phyloP scores from a whole-genome alignment of 257 asterid species.

The Solanum pinnatisectum region DNA sequence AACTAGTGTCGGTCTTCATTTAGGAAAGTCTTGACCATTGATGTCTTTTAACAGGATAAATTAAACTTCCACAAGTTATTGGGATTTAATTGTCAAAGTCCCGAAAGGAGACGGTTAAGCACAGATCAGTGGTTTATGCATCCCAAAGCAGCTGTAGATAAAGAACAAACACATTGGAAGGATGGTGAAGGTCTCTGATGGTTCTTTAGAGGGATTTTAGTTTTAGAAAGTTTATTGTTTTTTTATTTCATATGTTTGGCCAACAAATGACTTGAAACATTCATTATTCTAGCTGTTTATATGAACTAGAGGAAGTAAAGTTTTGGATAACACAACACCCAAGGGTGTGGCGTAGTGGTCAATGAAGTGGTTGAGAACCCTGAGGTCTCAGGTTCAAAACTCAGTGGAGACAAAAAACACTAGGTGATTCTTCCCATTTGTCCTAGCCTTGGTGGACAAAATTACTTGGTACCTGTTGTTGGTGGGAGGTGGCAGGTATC shows the following conservation, averaged over 20 bases:
- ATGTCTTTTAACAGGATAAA: conserved; percentile 50
- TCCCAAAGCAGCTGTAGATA: conserved; percentile 8
- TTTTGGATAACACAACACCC: neutral
- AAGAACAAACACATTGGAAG: conserved; percentile 4
- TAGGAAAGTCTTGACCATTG: conserved; percentile 8
- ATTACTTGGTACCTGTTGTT: neutral
- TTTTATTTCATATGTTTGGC: neutral
- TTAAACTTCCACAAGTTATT: conserved; percentile 82
- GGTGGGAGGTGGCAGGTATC: neutral
- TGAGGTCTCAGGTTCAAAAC: neutral
- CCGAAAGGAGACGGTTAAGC: conserved; percentile 36
- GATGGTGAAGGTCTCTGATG: conserved; percentile 43
- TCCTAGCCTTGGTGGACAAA: neutral
- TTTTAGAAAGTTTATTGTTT: neutral
- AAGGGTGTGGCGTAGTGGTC: neutral
- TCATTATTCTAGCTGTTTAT: neutral
- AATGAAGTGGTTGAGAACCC: neutral
- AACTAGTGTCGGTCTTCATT: neutral
- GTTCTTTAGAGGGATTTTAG: neutral
- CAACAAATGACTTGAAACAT: neutral
- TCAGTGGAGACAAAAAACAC: neutral
- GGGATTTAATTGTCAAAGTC: conserved; percentile 59
- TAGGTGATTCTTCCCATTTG: neutral
- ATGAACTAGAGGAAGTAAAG: neutral
- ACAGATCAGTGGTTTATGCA: conserved; percentile 29